Evolutionary conservation across 768 basidiomycete genomes (phyloP), one percentile per base, ranked within the genome.

Genomic region (Amyloporia xantha): DNA sequence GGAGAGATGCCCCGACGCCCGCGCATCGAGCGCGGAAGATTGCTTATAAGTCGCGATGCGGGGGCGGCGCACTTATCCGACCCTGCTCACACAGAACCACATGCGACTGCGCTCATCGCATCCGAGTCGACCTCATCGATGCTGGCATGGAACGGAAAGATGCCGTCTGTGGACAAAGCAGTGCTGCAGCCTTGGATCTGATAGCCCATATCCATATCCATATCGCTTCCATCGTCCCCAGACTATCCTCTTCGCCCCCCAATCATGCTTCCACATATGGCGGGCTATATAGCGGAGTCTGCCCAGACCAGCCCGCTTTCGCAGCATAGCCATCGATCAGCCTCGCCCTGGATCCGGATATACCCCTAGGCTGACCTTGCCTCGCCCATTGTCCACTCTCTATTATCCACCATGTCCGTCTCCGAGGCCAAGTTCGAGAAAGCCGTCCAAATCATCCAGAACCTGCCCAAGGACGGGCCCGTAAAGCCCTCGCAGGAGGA

Each of bases 381-480:
- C 30, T 7, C 30, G 7, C 30, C 30, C 30, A 33, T 33, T 15
- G 30, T 33, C 30, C 30, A 49, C 24, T 51, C n/a, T 15, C 27
- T 38, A 7, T 17, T 24, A 13, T 2, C 50, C 40, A 35, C 13
- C 41, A 40, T 38, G 26, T 41, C 46, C 55, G 59, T 38, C 3
- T 41, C 46, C 54, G 59, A 82, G 67, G 70, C 74, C 26, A 74
- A 90, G 66, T 93, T 91, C 69, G 70, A 87, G 24, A 85, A 81
- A 69, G 86, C 91, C 55, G 81, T 82, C 39, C 59, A 56, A 13
- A 86, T 91, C 67, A 75, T 89, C 41, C 67, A 76, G 55, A 45
- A 47, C 17, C 81, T 93, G 10, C 90, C 91, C 46, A 79, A 86
- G 69, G 83, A 84, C 25, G 91, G 93, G 2, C 81, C 86, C 17